Conservation (phyloP, 2,329 filamentous ascomycete genomes). For the Cladosporium halotolerans region DNA sequence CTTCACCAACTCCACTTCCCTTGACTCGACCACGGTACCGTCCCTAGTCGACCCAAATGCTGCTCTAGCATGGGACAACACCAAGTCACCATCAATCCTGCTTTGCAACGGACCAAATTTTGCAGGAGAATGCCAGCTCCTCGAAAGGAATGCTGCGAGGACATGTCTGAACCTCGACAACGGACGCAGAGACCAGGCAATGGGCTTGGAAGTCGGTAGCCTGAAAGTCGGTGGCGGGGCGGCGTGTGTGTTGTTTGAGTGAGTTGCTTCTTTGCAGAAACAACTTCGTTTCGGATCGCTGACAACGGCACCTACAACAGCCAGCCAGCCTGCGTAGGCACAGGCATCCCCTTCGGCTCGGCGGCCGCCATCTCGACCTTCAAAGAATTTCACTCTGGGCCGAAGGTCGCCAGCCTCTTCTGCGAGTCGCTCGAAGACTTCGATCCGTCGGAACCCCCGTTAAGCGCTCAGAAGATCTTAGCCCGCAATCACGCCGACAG, state of each 20-base stretch:
- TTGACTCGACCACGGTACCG: background rate
- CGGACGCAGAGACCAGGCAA: background rate
- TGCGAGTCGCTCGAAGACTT: background rate
- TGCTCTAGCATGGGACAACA: background rate
- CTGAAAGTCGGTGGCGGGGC: background rate
- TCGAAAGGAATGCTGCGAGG: background rate
- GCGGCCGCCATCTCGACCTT: background rate
- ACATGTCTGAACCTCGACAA: background rate
- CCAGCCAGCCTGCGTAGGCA: background rate
- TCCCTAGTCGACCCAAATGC: background rate
- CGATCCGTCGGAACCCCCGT: background rate
- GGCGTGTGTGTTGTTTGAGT: background rate
- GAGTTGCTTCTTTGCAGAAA: background rate
- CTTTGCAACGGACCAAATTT: background rate
- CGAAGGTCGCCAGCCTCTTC: background rate
- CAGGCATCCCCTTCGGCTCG: background rate
- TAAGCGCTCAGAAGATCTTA: too few species aligned
- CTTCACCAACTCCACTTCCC: background rate
- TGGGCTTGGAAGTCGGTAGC: background rate
- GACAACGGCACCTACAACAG: background rate
- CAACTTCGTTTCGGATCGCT: too few species aligned
- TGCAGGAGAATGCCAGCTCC: background rate
- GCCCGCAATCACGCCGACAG: too few species aligned
- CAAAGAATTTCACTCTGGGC: background rate
- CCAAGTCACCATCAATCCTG: background rate